Base-by-base conservation (phyloP, 805 yeast species). In the Candida pseudofarinosa region DNA sequence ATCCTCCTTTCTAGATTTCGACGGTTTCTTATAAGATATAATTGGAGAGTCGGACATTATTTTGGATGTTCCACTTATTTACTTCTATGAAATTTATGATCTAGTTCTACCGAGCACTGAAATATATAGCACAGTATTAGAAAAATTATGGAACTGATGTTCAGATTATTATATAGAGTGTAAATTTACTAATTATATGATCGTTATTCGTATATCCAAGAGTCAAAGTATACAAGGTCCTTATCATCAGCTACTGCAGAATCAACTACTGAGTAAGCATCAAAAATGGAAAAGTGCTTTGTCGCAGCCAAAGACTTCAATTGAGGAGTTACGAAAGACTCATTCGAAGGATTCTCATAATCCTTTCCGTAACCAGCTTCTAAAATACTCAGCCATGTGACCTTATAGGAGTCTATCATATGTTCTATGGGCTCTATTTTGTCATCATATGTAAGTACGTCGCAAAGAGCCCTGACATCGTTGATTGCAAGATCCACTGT, bases 391-490 rank as follows among this genome's bases (percentile, higher is more conserved):
- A 83, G 88, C 81, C 91, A 83, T 1, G 96, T 85, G 0, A 95
- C 93, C 53, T 76, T 79, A 62, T 84, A 91, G 35, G 81, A 76
- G 49, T 82, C 77, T 2, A 70, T 81, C 20, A 77, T 69, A 34
- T 73, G 72, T 19, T 51, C 53, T 2, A 80, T 70, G 42, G 74
- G 69, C 57, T 89, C 97, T 39, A 93, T 59, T 60, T 83, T 85
- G 54, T 89, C 96, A 55, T 93, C 99, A 61, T 75, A 88, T 1
- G 85, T 80, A 37, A 93, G 67, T 13, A 93, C 97, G 49, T 89
- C 95, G 60, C 97, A 88, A 17, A 93, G 68, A 0, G 95, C 72
- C 44, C 89, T 72, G 38, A 93, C 82, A 59, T 93, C 95, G 31
- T 77, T 71, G 16, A 78, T 69, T 2, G 80, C 79, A 45, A 93